These are phyloP conservation scores for Litchi chinensis DNA, from an alignment of 345 rosid species.

Conservation along the genomic window DNA sequence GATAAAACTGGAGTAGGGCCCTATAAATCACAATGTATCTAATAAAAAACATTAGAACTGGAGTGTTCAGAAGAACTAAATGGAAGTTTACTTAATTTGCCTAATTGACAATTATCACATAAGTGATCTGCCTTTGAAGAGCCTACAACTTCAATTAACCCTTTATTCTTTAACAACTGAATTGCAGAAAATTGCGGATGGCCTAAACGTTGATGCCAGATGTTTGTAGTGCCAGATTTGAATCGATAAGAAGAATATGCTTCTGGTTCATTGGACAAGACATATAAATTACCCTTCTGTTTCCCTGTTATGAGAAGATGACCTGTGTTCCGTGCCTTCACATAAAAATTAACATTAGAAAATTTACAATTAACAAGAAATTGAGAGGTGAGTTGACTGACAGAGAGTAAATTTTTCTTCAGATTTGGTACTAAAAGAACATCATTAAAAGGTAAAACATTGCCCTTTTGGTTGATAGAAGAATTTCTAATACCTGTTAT, in stretches of 20 bases:
- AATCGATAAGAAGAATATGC: not conserved
- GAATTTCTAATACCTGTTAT: constrained; percentile 2
- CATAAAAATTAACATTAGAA: constrained; percentile 18
- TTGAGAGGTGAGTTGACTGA: constrained; percentile 9
- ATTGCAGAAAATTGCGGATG: constrained; percentile 6
- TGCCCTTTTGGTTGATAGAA: not conserved
- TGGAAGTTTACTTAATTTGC: constrained; percentile 6
- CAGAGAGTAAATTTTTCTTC: not conserved
- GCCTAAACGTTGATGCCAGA: constrained; percentile 19
- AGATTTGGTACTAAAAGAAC: not conserved
- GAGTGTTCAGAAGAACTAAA: not conserved
- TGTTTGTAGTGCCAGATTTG: not conserved
- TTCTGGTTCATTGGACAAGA: not conserved
- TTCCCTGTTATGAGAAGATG: not conserved
- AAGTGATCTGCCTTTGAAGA: not conserved
- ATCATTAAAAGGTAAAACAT: not conserved
- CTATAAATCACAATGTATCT: constrained; percentile 19
- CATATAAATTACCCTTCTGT: constrained; percentile 7
- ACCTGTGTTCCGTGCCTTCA: constrained; percentile 13
- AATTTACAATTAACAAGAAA: constrained; percentile 17
- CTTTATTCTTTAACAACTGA: constrained; percentile 12
- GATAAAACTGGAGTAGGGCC: constrained; percentile 17
- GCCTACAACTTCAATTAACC: constrained; percentile 12
- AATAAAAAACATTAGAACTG: not conserved
- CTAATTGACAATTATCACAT: constrained; percentile 24